A percentile compares a stretch with the other conserved stretches of the same genome.
phyloP scores from a whole-genome alignment of 2,329 filamentous ascomycete species.

The Alternaria infectoria region DNA sequence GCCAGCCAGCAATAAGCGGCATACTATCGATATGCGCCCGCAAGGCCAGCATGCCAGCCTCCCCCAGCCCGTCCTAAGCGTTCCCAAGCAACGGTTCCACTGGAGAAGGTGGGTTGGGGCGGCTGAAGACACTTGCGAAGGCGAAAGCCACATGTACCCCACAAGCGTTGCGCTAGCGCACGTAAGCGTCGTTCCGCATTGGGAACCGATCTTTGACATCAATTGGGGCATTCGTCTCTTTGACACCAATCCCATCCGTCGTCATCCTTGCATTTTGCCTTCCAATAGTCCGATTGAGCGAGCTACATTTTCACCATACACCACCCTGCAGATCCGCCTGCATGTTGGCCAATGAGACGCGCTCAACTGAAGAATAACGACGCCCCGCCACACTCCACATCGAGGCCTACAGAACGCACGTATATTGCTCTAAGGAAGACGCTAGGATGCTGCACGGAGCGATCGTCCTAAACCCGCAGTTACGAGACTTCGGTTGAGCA shows the following conservation, averaged over 20 bases:
- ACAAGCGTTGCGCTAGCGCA: conserved; percentile 19
- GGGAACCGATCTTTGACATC: conserved; percentile 25
- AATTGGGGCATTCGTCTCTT: conserved; percentile 6
- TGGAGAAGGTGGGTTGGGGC: conserved; percentile 8
- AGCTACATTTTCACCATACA: conserved; percentile 20
- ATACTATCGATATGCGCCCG: conserved; percentile 12
- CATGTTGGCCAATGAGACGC: conserved; percentile 14
- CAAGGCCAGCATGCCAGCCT: neutral
- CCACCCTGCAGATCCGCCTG: conserved; percentile 12
- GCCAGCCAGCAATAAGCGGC: neutral
- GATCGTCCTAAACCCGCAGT: conserved; percentile 6
- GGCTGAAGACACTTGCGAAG: conserved; percentile 13
- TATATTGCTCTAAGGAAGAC: conserved; percentile 10
- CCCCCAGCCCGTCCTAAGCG: conserved; percentile 6
- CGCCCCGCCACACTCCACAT: conserved; percentile 8
- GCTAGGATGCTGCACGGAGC: conserved; percentile 15
- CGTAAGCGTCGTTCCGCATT: conserved; percentile 17
- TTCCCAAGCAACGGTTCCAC: conserved; percentile 14
- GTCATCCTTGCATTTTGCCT: conserved; percentile 10
- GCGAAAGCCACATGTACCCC: conserved; percentile 23
- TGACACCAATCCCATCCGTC: conserved; percentile 13
- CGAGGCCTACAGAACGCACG: conserved; percentile 5
- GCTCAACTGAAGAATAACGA: neutral
- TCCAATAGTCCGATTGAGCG: conserved; percentile 18
- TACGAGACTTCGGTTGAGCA: conserved; percentile 11